Evolutionary conservation across 2,329 filamentous ascomycete genomes (phyloP).

Genomic region (Cercospora sp.): DNA sequence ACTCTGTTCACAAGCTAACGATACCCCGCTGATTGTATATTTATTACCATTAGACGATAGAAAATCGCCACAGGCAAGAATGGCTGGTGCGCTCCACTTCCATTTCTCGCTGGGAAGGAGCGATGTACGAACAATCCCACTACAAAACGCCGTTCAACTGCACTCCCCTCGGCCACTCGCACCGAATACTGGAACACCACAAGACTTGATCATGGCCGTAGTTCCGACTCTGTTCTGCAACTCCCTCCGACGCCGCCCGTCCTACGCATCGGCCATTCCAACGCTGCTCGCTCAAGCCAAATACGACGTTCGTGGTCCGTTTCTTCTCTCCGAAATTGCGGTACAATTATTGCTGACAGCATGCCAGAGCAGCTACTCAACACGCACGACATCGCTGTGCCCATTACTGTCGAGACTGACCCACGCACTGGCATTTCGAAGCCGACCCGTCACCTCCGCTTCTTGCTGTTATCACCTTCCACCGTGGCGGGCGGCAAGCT

Average conservation of each 20-base stretch:
- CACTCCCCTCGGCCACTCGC: neutral
- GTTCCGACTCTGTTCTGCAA: conserved; percentile 43
- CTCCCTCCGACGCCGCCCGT: conserved; percentile 42
- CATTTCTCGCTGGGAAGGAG: neutral
- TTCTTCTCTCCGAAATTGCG: neutral
- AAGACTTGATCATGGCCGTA: neutral
- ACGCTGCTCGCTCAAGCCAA: conserved; percentile 29
- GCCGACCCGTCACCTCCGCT: conserved; percentile 26
- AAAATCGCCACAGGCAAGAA: neutral
- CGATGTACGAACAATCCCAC: neutral
- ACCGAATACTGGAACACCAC: neutral
- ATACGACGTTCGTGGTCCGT: conserved; percentile 37
- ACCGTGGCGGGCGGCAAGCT: conserved; percentile 24
- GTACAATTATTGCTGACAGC: neutral
- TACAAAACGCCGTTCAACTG: neutral
- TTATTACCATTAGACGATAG: neutral
- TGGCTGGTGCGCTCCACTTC: neutral
- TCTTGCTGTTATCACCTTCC: conserved; percentile 38
- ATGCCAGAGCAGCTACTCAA: conserved; percentile 36
- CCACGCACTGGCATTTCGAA: conserved; percentile 13
- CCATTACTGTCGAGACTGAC: conserved; percentile 21
- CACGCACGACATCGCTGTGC: conserved; percentile 41
- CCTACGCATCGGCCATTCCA: conserved; percentile 43
- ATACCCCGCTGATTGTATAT: conserved; percentile 23
- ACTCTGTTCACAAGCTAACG: conserved; percentile 19